Percentiles rank a stretch among this genome's conserved stretches.
Conservation (phyloP, 176 grass and related monocot species). For the Paspalum notatum region DNA sequence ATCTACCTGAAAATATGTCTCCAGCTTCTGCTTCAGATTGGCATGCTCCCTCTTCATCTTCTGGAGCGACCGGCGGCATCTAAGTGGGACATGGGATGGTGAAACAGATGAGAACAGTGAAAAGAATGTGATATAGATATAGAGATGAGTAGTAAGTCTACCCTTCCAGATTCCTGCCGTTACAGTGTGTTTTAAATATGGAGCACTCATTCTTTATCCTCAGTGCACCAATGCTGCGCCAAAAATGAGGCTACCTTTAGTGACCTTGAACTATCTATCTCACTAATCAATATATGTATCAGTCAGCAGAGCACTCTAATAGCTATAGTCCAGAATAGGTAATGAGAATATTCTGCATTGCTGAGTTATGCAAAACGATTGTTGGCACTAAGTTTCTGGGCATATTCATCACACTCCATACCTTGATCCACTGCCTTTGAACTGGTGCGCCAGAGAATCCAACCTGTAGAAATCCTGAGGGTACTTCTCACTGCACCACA, state of each 20-base stretch:
- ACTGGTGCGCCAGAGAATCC: conserved; percentile 61
- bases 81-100: conserved; percentile 30
- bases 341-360: neutral
- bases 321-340: conserved; percentile 1
- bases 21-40: conserved; percentile 66
- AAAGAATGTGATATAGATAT: neutral
- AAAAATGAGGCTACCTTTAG: conserved; percentile 18
- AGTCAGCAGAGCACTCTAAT: conserved; percentile 34
- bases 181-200: conserved; percentile 58
- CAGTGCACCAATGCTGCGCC: conserved; percentile 62
- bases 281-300: neutral
- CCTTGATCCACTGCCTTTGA: conserved; percentile 75
- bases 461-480: conserved; percentile 65
- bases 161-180: conserved; percentile 60
- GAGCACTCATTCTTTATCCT: conserved; percentile 75
- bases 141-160: neutral
- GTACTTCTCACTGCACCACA: conserved; percentile 57
- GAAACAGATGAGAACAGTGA: conserved; percentile 3
- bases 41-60: conserved; percentile 74
- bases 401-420: conserved; percentile 40
- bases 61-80: conserved; percentile 69
- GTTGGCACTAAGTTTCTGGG: conserved; percentile 1
- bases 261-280: conserved; percentile 27
- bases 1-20: conserved; percentile 70
- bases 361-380: neutral